Evolutionary conservation across 495 filamentous ascomycete genomes (phyloP).

Genomic region (Daldinia childiae): DNA sequence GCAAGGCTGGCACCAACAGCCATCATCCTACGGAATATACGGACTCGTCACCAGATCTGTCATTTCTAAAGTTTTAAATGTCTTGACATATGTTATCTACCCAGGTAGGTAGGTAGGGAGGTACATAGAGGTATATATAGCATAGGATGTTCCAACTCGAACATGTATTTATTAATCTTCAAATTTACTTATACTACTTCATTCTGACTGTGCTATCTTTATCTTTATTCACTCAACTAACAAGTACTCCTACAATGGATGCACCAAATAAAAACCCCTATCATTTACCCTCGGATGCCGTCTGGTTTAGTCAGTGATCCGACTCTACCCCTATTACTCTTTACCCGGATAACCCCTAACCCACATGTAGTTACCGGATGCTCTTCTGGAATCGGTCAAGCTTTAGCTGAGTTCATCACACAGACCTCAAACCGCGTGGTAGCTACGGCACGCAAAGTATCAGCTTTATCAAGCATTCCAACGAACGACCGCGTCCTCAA

Average conservation of each 20-base stretch:
- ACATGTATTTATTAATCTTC: background rate
- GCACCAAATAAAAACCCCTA: constrained; percentile 51
- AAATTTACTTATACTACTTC: background rate
- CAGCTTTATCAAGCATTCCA: constrained; percentile 52
- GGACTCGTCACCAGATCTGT: background rate
- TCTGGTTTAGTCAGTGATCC: constrained; percentile 59
- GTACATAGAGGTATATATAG: no score
- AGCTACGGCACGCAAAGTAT: constrained; percentile 57
- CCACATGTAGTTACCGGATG: constrained; percentile 57
- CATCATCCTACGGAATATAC: background rate
- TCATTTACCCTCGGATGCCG: constrained; percentile 56
- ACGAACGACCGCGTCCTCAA: constrained; percentile 51
- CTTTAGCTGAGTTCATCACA: constrained; percentile 52
- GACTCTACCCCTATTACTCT: background rate
- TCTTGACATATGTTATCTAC: background rate
- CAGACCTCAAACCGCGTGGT: constrained; percentile 56
- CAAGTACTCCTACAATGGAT: constrained; percentile 37
- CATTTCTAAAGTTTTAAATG: background rate
- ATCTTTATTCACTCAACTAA: background rate
- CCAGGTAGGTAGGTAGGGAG: no score
- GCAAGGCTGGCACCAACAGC: background rate
- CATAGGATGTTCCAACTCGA: background rate
- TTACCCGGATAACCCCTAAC: background rate
- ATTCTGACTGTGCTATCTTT: background rate
- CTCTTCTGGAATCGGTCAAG: constrained; percentile 59